Evolutionary conservation across 495 filamentous ascomycete genomes (phyloP).

Genomic region (Trichoderma reesei): DNA sequence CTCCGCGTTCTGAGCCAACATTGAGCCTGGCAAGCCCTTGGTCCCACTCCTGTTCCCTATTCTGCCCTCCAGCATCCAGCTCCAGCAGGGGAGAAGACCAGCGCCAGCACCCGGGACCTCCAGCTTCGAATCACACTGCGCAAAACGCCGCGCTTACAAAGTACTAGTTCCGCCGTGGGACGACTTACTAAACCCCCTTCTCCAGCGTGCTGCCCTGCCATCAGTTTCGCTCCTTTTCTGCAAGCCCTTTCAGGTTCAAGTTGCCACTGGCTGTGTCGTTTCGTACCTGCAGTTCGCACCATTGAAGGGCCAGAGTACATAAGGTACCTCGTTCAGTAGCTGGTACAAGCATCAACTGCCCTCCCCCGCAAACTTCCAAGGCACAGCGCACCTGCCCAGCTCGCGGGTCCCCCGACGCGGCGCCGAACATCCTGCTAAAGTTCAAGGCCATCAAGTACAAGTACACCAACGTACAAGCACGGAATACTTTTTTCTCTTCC

Average conservation of each 20-base stretch:
- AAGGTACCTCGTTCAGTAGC: neutral
- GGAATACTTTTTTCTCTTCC: neutral
- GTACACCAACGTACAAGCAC: no score
- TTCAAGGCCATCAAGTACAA: no score
- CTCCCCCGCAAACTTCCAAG: neutral
- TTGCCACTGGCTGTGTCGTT: neutral
- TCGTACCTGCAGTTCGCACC: no score
- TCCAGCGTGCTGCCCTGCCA: neutral
- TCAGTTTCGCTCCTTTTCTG: neutral
- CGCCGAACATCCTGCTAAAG: neutral
- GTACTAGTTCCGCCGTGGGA: neutral
- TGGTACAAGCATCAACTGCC: no score
- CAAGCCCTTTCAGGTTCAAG: no score
- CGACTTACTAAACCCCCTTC: neutral
- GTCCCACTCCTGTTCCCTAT: neutral
- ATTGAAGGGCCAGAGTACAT: no score
- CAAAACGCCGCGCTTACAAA: neutral
- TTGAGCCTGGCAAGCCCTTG: constrained; percentile 3
- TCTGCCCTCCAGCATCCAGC: neutral
- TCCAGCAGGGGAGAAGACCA: neutral
- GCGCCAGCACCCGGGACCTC: no score
- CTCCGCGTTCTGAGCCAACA: neutral
- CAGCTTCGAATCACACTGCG: neutral
- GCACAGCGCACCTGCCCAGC: neutral
- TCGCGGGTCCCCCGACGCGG: neutral